These are phyloP conservation scores for Gaeumannomyces tritici DNA, from an alignment of 2,329 filamentous ascomycete genomes.

Conservation along the genomic window DNA sequence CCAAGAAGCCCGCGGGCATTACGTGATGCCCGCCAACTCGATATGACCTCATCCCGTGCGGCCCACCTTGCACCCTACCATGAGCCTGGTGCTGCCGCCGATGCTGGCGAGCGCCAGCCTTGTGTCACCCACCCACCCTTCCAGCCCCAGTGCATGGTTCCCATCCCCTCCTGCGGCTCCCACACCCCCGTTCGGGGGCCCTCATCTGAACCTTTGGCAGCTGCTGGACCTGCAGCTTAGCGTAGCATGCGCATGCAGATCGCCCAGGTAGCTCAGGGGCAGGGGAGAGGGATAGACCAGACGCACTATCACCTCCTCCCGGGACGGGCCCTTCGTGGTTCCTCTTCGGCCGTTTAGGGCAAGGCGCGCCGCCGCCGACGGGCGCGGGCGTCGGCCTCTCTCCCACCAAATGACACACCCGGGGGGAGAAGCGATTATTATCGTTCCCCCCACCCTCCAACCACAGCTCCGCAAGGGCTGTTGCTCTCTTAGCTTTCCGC, in stretches of 20 bases:
- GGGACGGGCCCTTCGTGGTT: neutral
- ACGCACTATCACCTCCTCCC: too few relatives aligned
- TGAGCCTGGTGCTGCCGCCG: neutral
- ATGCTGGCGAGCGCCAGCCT: neutral
- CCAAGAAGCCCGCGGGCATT: neutral
- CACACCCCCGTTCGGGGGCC: neutral
- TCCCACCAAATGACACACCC: neutral
- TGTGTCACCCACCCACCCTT: neutral
- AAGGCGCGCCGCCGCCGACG: neutral
- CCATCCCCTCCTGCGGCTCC: too few relatives aligned
- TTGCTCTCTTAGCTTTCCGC: slow-evolving; percentile 5
- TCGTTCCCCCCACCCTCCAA: neutral
- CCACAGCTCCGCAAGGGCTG: slow-evolving; percentile 14
- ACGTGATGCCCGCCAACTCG: neutral
- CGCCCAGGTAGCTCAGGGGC: neutral
- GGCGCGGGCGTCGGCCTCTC: too few relatives aligned
- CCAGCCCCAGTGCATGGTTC: too few relatives aligned
- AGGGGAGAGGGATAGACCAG: neutral
- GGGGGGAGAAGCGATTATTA: too few relatives aligned
- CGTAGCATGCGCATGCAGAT: neutral
- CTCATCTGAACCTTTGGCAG: neutral
- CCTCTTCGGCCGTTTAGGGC: neutral
- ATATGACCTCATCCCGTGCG: neutral
- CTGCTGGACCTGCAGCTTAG: neutral
- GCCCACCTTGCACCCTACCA: neutral